Evolutionary conservation across 768 basidiomycete species (phyloP), one percentile per base, ranked within the genome.

Genomic region (Pulveroboletus sp.): DNA sequence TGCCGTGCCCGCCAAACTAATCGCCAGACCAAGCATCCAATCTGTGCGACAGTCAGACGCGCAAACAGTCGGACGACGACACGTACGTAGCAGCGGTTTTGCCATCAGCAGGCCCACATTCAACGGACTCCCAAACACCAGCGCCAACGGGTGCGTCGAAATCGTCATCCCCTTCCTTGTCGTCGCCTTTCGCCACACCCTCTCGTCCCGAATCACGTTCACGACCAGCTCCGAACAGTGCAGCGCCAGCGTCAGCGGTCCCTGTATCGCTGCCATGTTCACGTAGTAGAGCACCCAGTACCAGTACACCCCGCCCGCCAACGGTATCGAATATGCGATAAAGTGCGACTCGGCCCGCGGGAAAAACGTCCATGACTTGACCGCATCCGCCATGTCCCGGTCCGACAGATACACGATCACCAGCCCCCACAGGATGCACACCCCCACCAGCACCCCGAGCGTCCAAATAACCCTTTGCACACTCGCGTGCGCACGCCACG

Each of bases 1-100:
- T 24, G 61, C 61, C 2, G 40, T 51, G 27, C 56, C 52, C 0
- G 47, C 41, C 29, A 59, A 52, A 46, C 40, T 52, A 29, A 66
- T 55, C 7, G 62, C 58, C 24, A 67, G 60, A 7, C 65, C 64
- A 32, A 68, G 60, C 65, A 68, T 66, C 67, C 64, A 64, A 40
- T 66, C 65, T 66, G 37, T 5, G 19, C 17, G 27, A 29, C 2
- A 29, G n/a, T 20, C 10, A 27, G 48, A 36, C 47, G n/a, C 24
- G 34, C 31, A 9, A 12, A 16, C 9, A 12, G 19, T n/a, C 13
- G 29, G 25, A 25, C 7, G 5, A 25, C 20, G n/a, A n/a, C 8
- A 56, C 66, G 53, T 35, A 68, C 64, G 65, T 12, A 66, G 23
- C 12, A 68, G 12, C 12, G 62, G 61, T 21, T 66, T 68, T 14